A percentile compares a stretch with the other conserved stretches of the same genome.
These are phyloP conservation scores for Spathaspora sp. DNA, from an alignment of 805 yeast genomes.

Conservation along the genomic window DNA sequence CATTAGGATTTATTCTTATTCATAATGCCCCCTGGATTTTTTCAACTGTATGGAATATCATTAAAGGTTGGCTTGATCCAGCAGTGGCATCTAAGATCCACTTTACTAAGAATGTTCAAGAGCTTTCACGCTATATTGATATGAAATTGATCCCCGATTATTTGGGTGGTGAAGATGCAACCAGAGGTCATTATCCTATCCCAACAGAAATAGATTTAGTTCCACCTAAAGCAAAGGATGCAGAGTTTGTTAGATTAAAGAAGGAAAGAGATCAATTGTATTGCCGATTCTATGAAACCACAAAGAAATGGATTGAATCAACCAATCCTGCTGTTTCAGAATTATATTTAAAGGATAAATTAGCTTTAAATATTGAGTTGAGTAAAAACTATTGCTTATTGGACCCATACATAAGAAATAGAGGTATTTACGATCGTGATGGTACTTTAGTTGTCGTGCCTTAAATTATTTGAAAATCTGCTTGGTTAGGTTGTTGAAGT, in stretches of 20 bases:
- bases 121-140: conserved; percentile 61
- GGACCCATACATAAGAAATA: conserved; percentile 81
- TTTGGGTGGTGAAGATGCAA: conserved; percentile 70
- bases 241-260: conserved; percentile 36
- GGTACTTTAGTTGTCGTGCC: not conserved
- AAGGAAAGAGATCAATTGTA: conserved; percentile 54
- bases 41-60: conserved; percentile 88
- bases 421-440: conserved; percentile 74
- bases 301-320: conserved; percentile 77
- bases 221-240: conserved; percentile 29
- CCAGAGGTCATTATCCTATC: conserved; percentile 64
- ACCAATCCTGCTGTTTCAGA: conserved; percentile 47
- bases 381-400: conserved; percentile 60
- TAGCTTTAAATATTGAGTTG: conserved; percentile 48
- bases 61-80: conserved; percentile 94
- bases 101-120: conserved; percentile 71
- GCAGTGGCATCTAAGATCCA: conserved; percentile 89
- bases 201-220: conserved; percentile 45
- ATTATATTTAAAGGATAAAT: conserved; percentile 50
- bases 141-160: conserved; percentile 58
- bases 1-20: conserved; percentile 76
- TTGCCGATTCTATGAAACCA: conserved; percentile 55
- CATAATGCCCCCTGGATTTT: conserved; percentile 98
- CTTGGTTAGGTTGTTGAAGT: not conserved
- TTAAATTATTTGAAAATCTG: not conserved